These are phyloP conservation scores for Trichaptum fuscoviolaceum DNA, from an alignment of 768 basidiomycete species.

Conservation along the genomic window DNA sequence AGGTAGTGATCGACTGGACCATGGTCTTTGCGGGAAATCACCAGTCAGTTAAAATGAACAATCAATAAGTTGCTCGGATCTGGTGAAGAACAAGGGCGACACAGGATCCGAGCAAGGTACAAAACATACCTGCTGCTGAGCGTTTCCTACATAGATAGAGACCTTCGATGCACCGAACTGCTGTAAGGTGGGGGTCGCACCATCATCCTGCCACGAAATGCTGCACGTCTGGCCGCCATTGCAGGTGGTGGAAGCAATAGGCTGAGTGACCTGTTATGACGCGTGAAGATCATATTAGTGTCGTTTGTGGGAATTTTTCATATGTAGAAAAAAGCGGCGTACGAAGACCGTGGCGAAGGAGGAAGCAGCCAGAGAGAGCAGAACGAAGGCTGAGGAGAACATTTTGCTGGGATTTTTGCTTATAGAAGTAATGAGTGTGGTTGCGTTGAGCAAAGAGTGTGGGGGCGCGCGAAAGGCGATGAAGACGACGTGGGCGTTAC, in stretches of 20 bases:
- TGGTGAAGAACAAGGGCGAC: neutral
- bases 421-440: conserved; percentile 26
- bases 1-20: conserved; percentile 46
- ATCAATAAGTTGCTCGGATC: too few species aligned
- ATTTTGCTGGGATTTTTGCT: conserved; percentile 31
- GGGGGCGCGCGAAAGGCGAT: conserved; percentile 1
- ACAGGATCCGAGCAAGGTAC: neutral
- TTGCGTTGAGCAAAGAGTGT: conserved; percentile 1
- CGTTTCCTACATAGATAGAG: conserved; percentile 61
- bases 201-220: conserved; percentile 58
- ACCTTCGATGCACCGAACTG: conserved; percentile 48
- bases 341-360: conserved; percentile 56
- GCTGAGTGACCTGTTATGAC: conserved; percentile 48
- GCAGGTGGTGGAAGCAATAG: conserved; percentile 40
- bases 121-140: conserved; percentile 49
- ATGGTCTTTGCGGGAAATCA: conserved; percentile 35
- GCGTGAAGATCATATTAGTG: conserved; percentile 12
- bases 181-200: conserved; percentile 39
- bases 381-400: conserved; percentile 44
- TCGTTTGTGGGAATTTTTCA: neutral
- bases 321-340: conserved; percentile 20
- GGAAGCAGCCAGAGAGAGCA: conserved; percentile 47
- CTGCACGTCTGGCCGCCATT: conserved; percentile 44
- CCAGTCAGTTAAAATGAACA: conserved; percentile 16
- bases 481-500: neutral